These are phyloP conservation scores for Eucalyptus melliodora DNA, from an alignment of 345 rosid genomes.

Conservation along the genomic window DNA sequence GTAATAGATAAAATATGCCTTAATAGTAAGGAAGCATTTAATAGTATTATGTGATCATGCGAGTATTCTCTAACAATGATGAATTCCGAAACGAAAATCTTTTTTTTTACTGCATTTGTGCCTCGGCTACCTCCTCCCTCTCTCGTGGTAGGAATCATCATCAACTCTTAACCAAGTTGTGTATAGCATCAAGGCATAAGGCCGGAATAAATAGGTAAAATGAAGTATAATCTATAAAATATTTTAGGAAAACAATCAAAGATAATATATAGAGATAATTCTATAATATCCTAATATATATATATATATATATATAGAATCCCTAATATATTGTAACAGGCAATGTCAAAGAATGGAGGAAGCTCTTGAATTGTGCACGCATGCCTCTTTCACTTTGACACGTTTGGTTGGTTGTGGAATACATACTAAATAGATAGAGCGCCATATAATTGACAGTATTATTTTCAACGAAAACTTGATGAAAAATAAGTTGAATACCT, in stretches of 20 bases:
- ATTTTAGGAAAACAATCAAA: neutral
- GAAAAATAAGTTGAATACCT: neutral
- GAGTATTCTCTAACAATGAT: no score
- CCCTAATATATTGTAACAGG: neutral
- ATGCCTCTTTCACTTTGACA: neutral
- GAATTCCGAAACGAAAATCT: rapidly evolving
- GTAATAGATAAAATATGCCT: no score
- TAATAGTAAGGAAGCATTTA: no score
- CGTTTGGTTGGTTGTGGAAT: rapidly evolving
- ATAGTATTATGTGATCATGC: no score
- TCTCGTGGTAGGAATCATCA: no score
- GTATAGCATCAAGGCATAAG: neutral
- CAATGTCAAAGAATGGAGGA: neutral
- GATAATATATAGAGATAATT: no score
- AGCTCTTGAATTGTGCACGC: neutral
- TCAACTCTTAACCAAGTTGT: neutral
- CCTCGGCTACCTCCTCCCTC: no score
- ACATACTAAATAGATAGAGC: rapidly evolving
- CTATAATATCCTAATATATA: no score
- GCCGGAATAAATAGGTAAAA: neutral
- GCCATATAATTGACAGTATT: rapidly evolving
- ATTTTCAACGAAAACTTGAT: neutral
- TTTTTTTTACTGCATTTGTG: rapidly evolving
- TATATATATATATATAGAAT: no score
- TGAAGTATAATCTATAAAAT: neutral